Evolutionary conservation across 176 grass and related monocot genomes (phyloP), one percentile per base, ranked within the genome.

Genomic region (Cenchrus americanus): DNA sequence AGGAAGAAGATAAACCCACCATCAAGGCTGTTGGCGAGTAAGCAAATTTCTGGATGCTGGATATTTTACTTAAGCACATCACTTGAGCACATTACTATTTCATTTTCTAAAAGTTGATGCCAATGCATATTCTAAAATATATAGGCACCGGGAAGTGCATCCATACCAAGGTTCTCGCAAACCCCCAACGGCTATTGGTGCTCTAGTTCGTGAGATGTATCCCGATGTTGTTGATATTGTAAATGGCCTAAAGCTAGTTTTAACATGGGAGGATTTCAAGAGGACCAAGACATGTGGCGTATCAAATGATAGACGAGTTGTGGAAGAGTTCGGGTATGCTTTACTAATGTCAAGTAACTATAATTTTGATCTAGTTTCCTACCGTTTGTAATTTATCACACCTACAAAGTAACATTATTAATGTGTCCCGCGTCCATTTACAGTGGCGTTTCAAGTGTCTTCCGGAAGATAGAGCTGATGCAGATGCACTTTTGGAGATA

Each of bases 221-320:
- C 32, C 32, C 3, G 32, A 19, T 41, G 6, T 67, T 37, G 64
- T 67, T 67, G 64, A 67, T 9, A 67, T 32, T 52, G 0, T 2
- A 73, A 52, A 73, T 30, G 47, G 47, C 23, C 3, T 0, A 24
- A 52, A 32, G 5, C 71, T 47, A 14, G 70, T 53, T 8, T 49
- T 72, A 72, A 30, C 23, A 51, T 51, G 70, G 70, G 70, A 51
- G 10, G 48, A 53, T 32, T 73, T 52, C 24, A 73, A 73, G 48
- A 52, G 1, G 8, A 73, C 48, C 14, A 73, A 2, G 18, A 73
- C 49, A 10, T 0, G 0, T 32, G 48, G 24, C 27, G 4, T 32
- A 18, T 1, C 14, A 34, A 53, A 17, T 73, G 24, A 73, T 34
- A 51, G 4, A 14, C 10, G 8, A 19, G 48, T 53, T 0, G 1